Percentiles rank a stretch among this genome's conserved stretches.
Evolutionary conservation across 805 yeast genomes (phyloP).

Genomic region (Isabelozyma heimii): DNA sequence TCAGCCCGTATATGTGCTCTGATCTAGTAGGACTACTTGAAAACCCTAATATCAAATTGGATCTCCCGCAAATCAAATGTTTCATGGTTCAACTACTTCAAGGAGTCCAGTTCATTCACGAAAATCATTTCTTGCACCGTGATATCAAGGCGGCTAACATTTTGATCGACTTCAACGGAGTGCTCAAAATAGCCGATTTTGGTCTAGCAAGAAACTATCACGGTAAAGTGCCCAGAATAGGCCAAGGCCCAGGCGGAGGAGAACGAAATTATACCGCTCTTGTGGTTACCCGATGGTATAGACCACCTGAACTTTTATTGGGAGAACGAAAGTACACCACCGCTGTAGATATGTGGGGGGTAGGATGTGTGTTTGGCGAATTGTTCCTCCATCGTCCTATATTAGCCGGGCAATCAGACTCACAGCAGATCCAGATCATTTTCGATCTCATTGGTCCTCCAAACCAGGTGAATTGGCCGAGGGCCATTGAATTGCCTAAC

Average conservation of each 20-base stretch:
- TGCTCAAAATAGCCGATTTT: conserved; percentile 89
- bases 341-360: conserved; percentile 97
- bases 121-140: conserved; percentile 62
- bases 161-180: conserved; percentile 70
- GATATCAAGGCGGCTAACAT: conserved; percentile 98
- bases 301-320: conserved; percentile 89
- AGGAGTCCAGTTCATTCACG: conserved; percentile 83
- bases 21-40: conserved; percentile 89
- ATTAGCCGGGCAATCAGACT: conserved; percentile 78
- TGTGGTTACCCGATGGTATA: conserved; percentile 96
- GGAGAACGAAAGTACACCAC: conserved; percentile 88
- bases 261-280: conserved; percentile 51
- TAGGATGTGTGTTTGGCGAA: conserved; percentile 95
- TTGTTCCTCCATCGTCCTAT: conserved; percentile 80
- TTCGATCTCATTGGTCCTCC: conserved; percentile 86
- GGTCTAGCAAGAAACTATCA: conserved; percentile 81
- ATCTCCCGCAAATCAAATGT: conserved; percentile 74
- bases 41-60: conserved; percentile 64
- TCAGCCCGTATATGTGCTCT: conserved; percentile 87
- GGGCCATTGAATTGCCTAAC: conserved; percentile 56
- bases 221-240: conserved; percentile 56
- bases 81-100: conserved; percentile 72
- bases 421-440: conserved; percentile 81
- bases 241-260: conserved; percentile 59
- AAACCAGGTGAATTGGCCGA: conserved; percentile 56